These are phyloP conservation scores for Fusarium nelsonii DNA, from an alignment of 2,329 filamentous ascomycete species.

Conservation along the genomic window DNA sequence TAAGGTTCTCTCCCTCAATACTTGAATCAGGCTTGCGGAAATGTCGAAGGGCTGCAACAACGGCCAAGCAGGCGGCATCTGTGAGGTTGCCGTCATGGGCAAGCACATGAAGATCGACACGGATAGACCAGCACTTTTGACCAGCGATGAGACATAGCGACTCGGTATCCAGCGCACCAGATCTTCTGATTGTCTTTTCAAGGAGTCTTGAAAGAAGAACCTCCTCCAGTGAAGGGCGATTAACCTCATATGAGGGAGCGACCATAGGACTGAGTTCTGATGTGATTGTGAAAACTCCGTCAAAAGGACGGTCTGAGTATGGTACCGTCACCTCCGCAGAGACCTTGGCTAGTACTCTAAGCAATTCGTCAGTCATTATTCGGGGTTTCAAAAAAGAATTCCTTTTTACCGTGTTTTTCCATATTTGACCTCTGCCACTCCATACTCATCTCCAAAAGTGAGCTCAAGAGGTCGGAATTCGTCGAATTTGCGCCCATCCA, in stretches of 20 bases:
- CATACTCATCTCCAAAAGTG: constrained; percentile 90
- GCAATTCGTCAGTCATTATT: constrained; percentile 18
- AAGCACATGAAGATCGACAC: constrained; percentile 91
- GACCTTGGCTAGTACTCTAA: constrained; percentile 83
- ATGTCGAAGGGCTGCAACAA: constrained; percentile 89
- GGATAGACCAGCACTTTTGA: constrained; percentile 89
- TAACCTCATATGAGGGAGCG: constrained; percentile 88
- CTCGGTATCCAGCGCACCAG: constrained; percentile 92
- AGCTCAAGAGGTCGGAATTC: constrained; percentile 83
- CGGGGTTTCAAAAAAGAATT: neutral
- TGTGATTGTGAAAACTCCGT: constrained; percentile 92
- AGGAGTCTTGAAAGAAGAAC: constrained; percentile 87
- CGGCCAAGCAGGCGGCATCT: constrained; percentile 86
- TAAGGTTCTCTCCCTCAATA: constrained; percentile 86
- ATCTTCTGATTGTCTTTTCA: constrained; percentile 93
- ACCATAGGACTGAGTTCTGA: constrained; percentile 94
- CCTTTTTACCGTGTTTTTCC: constrained; percentile 84
- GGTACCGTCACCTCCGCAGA: constrained; percentile 90
- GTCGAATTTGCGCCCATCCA: constrained; percentile 87
- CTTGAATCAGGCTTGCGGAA: constrained; percentile 91
- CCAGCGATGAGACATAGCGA: constrained; percentile 94
- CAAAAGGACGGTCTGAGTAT: constrained; percentile 89
- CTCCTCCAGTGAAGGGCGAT: constrained; percentile 85
- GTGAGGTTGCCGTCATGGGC: constrained; percentile 91
- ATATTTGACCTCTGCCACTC: constrained; percentile 85